Evolutionary conservation across 2,329 filamentous ascomycete genomes (phyloP).

Genomic region (Epichloe uncinata): DNA sequence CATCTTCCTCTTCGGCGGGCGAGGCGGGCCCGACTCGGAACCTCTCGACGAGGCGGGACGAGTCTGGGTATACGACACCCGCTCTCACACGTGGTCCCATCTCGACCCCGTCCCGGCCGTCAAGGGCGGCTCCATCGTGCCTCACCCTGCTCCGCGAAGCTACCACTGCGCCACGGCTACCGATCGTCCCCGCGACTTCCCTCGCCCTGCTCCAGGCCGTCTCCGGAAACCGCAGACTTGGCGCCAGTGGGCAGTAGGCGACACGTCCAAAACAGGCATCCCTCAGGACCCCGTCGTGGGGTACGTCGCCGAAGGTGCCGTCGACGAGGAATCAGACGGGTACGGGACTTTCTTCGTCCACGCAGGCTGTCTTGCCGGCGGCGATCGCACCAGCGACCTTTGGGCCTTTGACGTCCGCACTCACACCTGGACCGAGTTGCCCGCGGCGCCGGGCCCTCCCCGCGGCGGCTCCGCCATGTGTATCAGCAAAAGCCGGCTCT

Average conservation of each 20-base stretch:
- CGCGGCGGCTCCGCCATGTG: conserved; percentile 57
- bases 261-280: conserved; percentile 39
- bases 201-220: conserved; percentile 14
- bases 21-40: conserved; percentile 53
- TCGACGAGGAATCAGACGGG: conserved; percentile 47
- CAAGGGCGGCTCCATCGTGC: conserved; percentile 26
- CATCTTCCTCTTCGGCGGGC: conserved; percentile 73
- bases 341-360: conserved; percentile 62
- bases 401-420: conserved; percentile 63
- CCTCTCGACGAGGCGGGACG: conserved; percentile 62
- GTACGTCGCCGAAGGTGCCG: conserved; percentile 40
- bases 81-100: conserved; percentile 48
- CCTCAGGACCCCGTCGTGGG: conserved; percentile 48
- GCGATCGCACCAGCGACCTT: conserved; percentile 50
- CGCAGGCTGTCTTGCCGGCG: conserved; percentile 55
- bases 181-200: conserved; percentile 41
- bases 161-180: conserved; percentile 52
- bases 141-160: conserved; percentile 50
- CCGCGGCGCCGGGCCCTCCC: conserved; percentile 50
- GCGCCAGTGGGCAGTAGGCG: conserved; percentile 43
- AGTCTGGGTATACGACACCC: conserved; percentile 64
- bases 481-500: conserved; percentile 50
- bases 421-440: conserved; percentile 53
- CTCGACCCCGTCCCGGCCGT: conserved; percentile 41
- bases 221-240: conserved; percentile 28